These are phyloP conservation scores for Orychophragmus violaceus DNA, from an alignment of 345 rosid species.

Conservation along the genomic window DNA sequence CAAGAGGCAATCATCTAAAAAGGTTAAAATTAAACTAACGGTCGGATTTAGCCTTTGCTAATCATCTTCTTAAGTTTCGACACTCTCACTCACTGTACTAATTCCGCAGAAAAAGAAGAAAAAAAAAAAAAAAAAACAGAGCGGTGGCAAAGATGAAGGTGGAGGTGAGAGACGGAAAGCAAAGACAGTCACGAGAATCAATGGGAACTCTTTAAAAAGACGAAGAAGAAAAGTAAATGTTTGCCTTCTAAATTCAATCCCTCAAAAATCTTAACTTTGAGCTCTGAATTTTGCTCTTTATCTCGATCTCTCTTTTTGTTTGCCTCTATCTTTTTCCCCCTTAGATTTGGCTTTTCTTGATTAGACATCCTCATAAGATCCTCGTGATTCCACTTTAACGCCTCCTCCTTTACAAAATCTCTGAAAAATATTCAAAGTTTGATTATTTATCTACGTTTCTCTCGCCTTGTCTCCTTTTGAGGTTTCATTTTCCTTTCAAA, in stretches of 20 bases:
- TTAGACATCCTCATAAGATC: conserved; percentile 7
- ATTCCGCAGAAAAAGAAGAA: neutral
- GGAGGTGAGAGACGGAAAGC: conserved; percentile 22
- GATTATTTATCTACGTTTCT: conserved; percentile 8
- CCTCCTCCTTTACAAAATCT: conserved; percentile 16
- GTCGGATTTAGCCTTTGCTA: neutral
- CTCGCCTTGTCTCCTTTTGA: conserved; percentile 28
- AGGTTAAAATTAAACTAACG: neutral
- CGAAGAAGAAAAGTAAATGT: conserved; percentile 1
- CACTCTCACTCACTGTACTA: neutral
- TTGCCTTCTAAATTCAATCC: neutral
- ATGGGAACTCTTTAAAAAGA: neutral
- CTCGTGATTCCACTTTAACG: conserved; percentile 33
- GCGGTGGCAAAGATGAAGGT: conserved; percentile 16
- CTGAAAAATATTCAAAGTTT: conserved; percentile 8
- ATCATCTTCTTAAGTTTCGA: conserved; percentile 4
- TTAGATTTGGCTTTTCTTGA: conserved; percentile 1
- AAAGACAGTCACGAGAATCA: conserved; percentile 30
- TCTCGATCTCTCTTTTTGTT: neutral
- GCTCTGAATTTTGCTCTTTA: conserved; percentile 3
- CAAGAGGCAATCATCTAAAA: neutral
- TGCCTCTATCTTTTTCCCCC: neutral
- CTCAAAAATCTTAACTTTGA: neutral
- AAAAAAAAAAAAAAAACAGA: neutral
- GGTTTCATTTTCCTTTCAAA: neutral